Conservation (phyloP, 768 basidiomycete genomes). For the Tulasnella sp. region DNA sequence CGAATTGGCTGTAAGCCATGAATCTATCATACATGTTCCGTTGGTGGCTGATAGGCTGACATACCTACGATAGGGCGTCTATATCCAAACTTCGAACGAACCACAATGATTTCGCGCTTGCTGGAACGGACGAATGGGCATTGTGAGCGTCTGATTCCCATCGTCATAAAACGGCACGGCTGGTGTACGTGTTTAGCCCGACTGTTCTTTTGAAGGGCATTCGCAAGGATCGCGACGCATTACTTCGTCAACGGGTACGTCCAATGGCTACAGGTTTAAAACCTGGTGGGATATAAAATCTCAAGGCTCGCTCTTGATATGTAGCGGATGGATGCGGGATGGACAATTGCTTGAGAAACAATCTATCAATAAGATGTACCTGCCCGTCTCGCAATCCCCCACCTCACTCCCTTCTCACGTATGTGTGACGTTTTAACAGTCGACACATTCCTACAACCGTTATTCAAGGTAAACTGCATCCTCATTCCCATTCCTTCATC, state of each 20-base stretch:
- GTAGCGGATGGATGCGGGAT: constrained; percentile 74
- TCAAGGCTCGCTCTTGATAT: no score
- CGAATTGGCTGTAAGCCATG: constrained; percentile 87
- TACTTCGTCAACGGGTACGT: constrained; percentile 7
- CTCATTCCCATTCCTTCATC: no score
- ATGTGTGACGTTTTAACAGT: constrained; percentile 35
- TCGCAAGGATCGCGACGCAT: constrained; percentile 62
- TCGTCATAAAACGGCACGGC: no score
- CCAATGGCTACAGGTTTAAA: no score
- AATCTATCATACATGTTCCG: no score
- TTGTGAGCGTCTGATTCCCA: constrained; percentile 49
- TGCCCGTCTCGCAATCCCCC: constrained; percentile 22
- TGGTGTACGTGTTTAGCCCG: no score
- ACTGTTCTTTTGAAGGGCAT: constrained; percentile 48
- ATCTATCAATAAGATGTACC: constrained; percentile 87
- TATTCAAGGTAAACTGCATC: constrained; percentile 71
- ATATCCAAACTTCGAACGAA: constrained; percentile 69
- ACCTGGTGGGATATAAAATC: no score
- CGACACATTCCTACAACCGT: constrained; percentile 78
- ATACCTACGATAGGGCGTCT: constrained; percentile 79
- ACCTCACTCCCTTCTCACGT: neutral
- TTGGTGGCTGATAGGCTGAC: no score
- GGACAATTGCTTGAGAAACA: constrained; percentile 78
- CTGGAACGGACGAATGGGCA: constrained; percentile 64
- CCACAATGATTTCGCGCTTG: constrained; percentile 53